A percentile compares a stretch with the other conserved stretches of the same genome.
Evolutionary conservation across 2,329 filamentous ascomycete genomes (phyloP).

Genomic region (Fusarium miscanthi): DNA sequence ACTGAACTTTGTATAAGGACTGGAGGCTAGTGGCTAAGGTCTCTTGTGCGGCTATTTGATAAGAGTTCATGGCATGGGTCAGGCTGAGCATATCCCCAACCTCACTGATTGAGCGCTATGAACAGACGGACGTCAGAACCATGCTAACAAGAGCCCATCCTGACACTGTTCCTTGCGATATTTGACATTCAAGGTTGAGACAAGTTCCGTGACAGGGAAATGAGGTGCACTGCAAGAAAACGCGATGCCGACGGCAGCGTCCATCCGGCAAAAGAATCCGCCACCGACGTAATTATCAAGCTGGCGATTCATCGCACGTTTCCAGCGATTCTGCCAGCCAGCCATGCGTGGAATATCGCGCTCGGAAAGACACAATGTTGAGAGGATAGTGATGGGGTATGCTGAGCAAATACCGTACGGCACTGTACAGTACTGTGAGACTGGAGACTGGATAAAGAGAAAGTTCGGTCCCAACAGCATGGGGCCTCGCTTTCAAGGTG

Average conservation of each 20-base stretch:
- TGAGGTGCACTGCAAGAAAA: conserved; percentile 16
- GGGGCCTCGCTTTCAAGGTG: conserved; percentile 38
- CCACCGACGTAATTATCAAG: conserved; percentile 45
- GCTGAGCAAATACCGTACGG: conserved; percentile 1
- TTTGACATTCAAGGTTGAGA: conserved; percentile 10
- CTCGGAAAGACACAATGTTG: conserved; percentile 27
- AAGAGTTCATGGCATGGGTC: conserved; percentile 17
- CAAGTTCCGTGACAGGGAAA: conserved; percentile 10
- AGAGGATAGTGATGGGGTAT: conserved; percentile 9
- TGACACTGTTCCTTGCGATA: background rate
- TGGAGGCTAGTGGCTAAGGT: conserved; percentile 14
- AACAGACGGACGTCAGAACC: conserved; percentile 3
- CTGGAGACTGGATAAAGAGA: background rate
- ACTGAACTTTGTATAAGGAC: background rate
- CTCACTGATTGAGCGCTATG: conserved; percentile 17
- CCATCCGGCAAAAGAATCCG: conserved; percentile 37
- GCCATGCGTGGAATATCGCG: conserved; percentile 30
- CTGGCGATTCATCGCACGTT: conserved; percentile 36
- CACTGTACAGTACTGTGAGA: conserved; percentile 6
- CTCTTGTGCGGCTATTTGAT: conserved; percentile 24
- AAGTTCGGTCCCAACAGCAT: conserved; percentile 38
- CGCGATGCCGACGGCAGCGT: conserved; percentile 43
- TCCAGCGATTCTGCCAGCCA: conserved; percentile 16
- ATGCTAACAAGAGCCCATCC: conserved; percentile 1
- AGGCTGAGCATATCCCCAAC: conserved; percentile 19